Evolutionary conservation across 371 early-diverging fungal genomes (phyloP).

Genomic region (Dinochytrium kinnereticum): DNA sequence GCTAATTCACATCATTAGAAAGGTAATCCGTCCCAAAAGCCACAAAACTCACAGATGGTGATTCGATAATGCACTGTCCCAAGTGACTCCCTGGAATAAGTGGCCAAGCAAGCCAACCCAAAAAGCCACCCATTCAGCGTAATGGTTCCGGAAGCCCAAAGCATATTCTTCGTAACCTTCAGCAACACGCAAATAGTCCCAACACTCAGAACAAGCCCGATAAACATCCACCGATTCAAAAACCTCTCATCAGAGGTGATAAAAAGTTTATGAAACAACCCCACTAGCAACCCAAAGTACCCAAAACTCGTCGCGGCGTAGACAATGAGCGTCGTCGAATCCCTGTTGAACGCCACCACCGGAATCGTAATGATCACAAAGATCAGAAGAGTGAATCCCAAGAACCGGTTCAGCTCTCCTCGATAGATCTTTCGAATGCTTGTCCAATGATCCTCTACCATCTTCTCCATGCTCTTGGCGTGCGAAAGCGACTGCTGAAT

Average conservation of each 20-base stretch:
- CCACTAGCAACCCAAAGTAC: constrained; percentile 41
- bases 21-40: background rate
- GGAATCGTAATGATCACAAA: constrained; percentile 10
- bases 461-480: constrained; percentile 10
- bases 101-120: constrained; percentile 28
- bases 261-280: constrained; percentile 45
- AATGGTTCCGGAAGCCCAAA: constrained; percentile 19
- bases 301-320: constrained; percentile 30
- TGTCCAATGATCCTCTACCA: constrained; percentile 27
- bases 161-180: constrained; percentile 6
- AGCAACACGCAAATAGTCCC: constrained; percentile 8
- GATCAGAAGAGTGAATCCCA: constrained; percentile 13
- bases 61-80: constrained; percentile 30
- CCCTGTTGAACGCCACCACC: background rate
- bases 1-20: too few relatives aligned
- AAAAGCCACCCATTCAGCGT: constrained; percentile 37
- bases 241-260: constrained; percentile 32
- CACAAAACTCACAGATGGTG: constrained; percentile 26
- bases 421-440: constrained; percentile 25
- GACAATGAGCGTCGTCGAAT: background rate
- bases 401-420: constrained; percentile 25
- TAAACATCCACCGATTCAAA: constrained; percentile 30
- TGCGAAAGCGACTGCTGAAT: constrained; percentile 17
- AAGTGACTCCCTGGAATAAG: constrained; percentile 20
- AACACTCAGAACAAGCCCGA: constrained; percentile 15